phyloP scores from a whole-genome alignment of 441 rosid genomes.

The Lagerstroemia fauriei region DNA sequence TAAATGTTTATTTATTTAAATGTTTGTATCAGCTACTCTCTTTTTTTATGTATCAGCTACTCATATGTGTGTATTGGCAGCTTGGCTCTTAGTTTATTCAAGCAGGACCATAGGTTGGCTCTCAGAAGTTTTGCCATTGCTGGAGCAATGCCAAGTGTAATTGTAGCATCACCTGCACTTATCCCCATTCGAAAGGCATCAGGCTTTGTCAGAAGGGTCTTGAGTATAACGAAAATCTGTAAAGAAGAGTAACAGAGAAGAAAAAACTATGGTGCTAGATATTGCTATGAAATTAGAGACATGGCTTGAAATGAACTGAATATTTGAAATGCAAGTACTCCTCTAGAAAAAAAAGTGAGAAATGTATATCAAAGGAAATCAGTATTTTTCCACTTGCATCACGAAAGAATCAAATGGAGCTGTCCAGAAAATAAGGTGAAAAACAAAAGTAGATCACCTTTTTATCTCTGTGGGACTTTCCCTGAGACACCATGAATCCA shows the following conservation, averaged over 20 bases:
- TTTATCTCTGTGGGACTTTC: conserved; percentile 83
- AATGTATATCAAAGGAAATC: neutral
- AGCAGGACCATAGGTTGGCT: conserved; percentile 54
- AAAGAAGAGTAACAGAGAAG: neutral
- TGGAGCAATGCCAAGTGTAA: conserved; percentile 85
- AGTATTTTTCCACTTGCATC: neutral
- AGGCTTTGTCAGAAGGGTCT: conserved; percentile 60
- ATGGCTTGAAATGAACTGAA: no score
- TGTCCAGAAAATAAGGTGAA: conserved; percentile 11
- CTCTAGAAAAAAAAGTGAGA: neutral
- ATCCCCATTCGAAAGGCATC: conserved; percentile 67
- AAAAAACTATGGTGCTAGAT: no score
- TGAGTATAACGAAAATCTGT: conserved; percentile 76
- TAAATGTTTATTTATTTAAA: no score
- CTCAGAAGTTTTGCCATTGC: conserved; percentile 97
- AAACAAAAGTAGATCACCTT: conserved; percentile 56
- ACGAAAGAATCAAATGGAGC: neutral
- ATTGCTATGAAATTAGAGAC: no score
- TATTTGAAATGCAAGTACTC: no score
- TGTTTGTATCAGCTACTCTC: no score
- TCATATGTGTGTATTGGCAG: no score
- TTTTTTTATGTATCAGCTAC: no score
- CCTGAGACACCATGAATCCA: conserved; percentile 88
- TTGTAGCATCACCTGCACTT: conserved; percentile 89
- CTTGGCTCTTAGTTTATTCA: neutral